These are phyloP conservation scores for Cystobasidium pallidum DNA, from an alignment of 1,284 basidiomycete genomes.

Conservation along the genomic window DNA sequence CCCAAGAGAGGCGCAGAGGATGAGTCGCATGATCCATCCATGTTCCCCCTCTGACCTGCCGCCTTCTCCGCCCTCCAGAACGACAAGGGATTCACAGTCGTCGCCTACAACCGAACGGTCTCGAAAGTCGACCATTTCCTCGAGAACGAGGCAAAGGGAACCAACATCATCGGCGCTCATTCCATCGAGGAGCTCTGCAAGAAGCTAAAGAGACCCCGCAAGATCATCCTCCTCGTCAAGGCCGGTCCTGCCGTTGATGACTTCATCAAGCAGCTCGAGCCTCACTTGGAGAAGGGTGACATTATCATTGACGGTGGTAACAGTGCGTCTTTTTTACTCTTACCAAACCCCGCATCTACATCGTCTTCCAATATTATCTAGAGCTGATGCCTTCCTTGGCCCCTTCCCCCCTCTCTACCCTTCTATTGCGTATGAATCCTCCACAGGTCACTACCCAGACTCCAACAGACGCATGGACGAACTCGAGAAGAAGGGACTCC, in stretches of 20 bases:
- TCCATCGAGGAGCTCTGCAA: slow-evolving; percentile 77
- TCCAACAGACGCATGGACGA: slow-evolving; percentile 92
- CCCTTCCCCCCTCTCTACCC: too few species aligned
- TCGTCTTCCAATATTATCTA: too few species aligned
- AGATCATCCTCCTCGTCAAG: slow-evolving; percentile 94
- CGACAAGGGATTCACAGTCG: slow-evolving; percentile 97
- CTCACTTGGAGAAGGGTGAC: slow-evolving; percentile 68
- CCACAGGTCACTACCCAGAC: slow-evolving; percentile 83
- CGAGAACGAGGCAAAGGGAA: slow-evolving; percentile 95
- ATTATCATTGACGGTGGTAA: slow-evolving; percentile 90
- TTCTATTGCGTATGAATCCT: not conserved
- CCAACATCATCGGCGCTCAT: slow-evolving; percentile 47
- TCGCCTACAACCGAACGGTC: slow-evolving; percentile 95
- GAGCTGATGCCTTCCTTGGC: too few species aligned
- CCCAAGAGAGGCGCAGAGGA: too few species aligned
- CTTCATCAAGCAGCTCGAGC: slow-evolving; percentile 64
- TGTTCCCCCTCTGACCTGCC: not conserved
- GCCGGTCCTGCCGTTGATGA: slow-evolving; percentile 65
- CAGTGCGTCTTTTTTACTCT: slow-evolving; percentile 8
- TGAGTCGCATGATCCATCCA: not conserved
- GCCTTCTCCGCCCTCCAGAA: slow-evolving; percentile 59
- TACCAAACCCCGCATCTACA: too few species aligned
- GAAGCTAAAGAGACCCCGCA: slow-evolving; percentile 64
- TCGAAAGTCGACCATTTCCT: slow-evolving; percentile 97
- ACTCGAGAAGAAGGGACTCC: slow-evolving; percentile 89